Base-by-base conservation (phyloP, 208 protist species). In the Ichthyophonus hoferi region DNA sequence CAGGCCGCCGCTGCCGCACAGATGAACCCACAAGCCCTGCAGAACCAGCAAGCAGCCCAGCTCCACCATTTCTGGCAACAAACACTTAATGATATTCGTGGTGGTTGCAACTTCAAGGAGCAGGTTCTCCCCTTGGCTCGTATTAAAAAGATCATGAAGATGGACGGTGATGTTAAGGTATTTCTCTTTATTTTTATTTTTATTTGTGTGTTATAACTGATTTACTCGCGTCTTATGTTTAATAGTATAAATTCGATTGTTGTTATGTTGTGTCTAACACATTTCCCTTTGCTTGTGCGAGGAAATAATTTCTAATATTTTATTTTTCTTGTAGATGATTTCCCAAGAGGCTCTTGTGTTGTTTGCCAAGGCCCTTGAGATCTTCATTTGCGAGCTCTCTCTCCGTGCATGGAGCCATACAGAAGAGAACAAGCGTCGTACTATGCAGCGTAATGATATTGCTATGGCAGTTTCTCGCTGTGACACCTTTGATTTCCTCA, bases 141-240 rank as follows among this genome's bases (percentile, higher is more conserved):
- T 87, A 94, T 95, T 41, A 95, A 95, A 50, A 94, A 94, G 58
- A 95, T 95, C 41, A 95, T 95, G 92, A 95, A 95, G 83, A 88
- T 87, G 0, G 93, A 95, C 58, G 89, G 92, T 35, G 87, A 91
- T 7, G 92, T 95, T 0, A 93, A 93, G 84, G 85, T 90, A 1
- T n/a, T n/a, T n/a, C n/a, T n/a, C n/a, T n/a, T n/a, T n/a, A n/a
- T n/a, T n/a, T n/a, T n/a, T n/a, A n/a, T n/a, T n/a, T n/a, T n/a
- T n/a, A n/a, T n/a, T n/a, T n/a, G n/a, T n/a, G n/a, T n/a, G n/a
- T n/a, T n/a, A n/a, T n/a, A n/a, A n/a, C n/a, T n/a, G n/a, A n/a
- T n/a, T n/a, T n/a, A n/a, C n/a, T n/a, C n/a, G n/a, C n/a, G n/a
- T n/a, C n/a, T n/a, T n/a, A n/a, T n/a, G n/a, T n/a, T n/a, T n/a